A percentile compares a stretch with the other conserved stretches of the same genome.
Conservation (phyloP, 495 filamentous ascomycete species). For the Penicillium tannophilum region DNA sequence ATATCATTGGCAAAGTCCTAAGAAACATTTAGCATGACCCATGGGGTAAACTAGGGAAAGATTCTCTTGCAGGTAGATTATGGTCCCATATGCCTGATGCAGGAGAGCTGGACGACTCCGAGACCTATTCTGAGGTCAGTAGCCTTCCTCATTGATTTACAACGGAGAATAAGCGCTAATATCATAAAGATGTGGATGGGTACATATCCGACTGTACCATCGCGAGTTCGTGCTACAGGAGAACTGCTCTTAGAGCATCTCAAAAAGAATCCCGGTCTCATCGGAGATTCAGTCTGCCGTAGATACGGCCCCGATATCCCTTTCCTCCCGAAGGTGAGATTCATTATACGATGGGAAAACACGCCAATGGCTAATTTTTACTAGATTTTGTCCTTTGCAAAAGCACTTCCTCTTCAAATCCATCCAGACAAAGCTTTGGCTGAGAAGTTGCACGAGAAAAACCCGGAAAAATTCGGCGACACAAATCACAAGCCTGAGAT, state of each 20-base stretch:
- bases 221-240: slow-evolving; percentile 57
- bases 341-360: background rate
- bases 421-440: slow-evolving; percentile 71
- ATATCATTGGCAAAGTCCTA: background rate
- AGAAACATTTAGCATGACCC: slow-evolving; percentile 38
- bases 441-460: slow-evolving; percentile 58
- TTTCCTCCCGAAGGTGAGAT: slow-evolving; percentile 66
- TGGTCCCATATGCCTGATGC: slow-evolving; percentile 43
- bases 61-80: slow-evolving; percentile 41
- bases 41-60: slow-evolving; percentile 46
- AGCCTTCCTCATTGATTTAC: background rate
- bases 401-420: slow-evolving; percentile 75
- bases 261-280: slow-evolving; percentile 61
- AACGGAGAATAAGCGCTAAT: background rate
- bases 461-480: slow-evolving; percentile 67
- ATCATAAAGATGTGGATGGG: slow-evolving; percentile 70
- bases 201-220: slow-evolving; percentile 71
- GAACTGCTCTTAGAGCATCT: slow-evolving; percentile 65
- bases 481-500: slow-evolving; percentile 84
- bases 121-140: slow-evolving; percentile 45
- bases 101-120: slow-evolving; percentile 31
- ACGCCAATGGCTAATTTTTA: background rate
- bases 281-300: slow-evolving; percentile 59
- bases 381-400: slow-evolving; percentile 70
- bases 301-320: slow-evolving; percentile 65